Percentiles rank a stretch among this genome's conserved stretches.
Evolutionary conservation across 139 green algal genomes (phyloP).

Genomic region (Microglena sp.): DNA sequence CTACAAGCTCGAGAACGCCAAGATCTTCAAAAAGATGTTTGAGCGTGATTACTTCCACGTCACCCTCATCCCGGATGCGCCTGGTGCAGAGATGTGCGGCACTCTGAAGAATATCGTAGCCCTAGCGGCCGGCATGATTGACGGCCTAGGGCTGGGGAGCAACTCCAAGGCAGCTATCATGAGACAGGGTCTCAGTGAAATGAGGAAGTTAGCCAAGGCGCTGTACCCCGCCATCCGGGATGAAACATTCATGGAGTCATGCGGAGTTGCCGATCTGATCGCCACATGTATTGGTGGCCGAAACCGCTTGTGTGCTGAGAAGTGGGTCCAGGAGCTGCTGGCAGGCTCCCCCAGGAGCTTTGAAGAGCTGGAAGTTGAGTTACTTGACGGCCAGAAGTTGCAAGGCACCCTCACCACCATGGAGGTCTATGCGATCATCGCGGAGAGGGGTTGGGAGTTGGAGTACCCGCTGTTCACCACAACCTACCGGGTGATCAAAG

Average conservation of each 20-base stretch:
- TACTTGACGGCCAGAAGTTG: constrained; percentile 74
- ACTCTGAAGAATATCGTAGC: constrained; percentile 80
- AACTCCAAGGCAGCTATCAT: constrained; percentile 68
- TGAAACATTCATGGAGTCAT: constrained; percentile 66
- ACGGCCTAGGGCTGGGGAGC: constrained; percentile 49
- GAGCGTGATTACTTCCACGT: constrained; percentile 44
- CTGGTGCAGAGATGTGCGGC: constrained; percentile 55
- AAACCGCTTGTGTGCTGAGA: constrained; percentile 54
- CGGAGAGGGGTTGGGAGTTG: constrained; percentile 34
- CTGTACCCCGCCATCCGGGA: constrained; percentile 47
- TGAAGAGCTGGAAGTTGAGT: constrained; percentile 43
- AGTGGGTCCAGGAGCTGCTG: constrained; percentile 27
- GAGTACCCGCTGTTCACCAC: constrained; percentile 59
- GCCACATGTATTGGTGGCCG: constrained; percentile 65
- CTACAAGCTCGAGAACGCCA: constrained; percentile 30
- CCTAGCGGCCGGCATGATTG: constrained; percentile 56
- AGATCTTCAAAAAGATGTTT: constrained; percentile 54
- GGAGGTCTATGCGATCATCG: constrained; percentile 65
- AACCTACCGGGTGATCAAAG: constrained; percentile 49
- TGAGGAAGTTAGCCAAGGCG: constrained; percentile 15
- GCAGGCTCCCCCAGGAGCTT: constrained; percentile 26
- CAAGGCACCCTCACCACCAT: constrained; percentile 64
- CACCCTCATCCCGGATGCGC: constrained; percentile 39
- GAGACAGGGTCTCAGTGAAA: constrained; percentile 10
- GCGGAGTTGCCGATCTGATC: constrained; percentile 62